These are phyloP conservation scores for Dactylellina leptospora DNA, from an alignment of 2,329 filamentous ascomycete species.

Conservation along the genomic window DNA sequence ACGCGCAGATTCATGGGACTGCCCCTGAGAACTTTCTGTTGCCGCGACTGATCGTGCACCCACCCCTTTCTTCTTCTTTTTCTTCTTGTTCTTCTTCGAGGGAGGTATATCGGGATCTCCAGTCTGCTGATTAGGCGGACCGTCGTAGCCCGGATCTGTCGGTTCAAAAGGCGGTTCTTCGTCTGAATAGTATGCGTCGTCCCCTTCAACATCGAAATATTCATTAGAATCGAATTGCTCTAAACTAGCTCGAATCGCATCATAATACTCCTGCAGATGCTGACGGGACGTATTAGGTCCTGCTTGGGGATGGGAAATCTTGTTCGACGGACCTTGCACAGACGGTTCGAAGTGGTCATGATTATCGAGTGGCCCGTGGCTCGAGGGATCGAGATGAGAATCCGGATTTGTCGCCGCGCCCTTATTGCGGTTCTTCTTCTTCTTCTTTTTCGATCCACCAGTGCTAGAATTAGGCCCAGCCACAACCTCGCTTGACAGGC, in stretches of 20 bases:
- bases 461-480: conserved; percentile 18
- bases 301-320: conserved; percentile 52
- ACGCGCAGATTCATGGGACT: conserved; percentile 45
- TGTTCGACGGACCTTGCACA: conserved; percentile 54
- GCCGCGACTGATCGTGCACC: conserved; percentile 54
- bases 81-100: conserved; percentile 75
- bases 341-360: conserved; percentile 53
- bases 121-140: conserved; percentile 30
- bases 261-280: conserved; percentile 54
- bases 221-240: conserved; percentile 54
- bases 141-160: conserved; percentile 43
- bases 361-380: conserved; percentile 34
- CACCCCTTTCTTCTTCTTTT: conserved; percentile 62
- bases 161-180: conserved; percentile 43
- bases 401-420: conserved; percentile 38
- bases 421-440: conserved; percentile 53
- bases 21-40: conserved; percentile 20
- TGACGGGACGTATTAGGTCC: conserved; percentile 52
- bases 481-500: conserved; percentile 37
- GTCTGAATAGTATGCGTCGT: conserved; percentile 50
- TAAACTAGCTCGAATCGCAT: conserved; percentile 53
- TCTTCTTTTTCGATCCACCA: conserved; percentile 51
- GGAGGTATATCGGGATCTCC: conserved; percentile 31
- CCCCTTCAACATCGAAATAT: conserved; percentile 52
- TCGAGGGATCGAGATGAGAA: conserved; percentile 45